phyloP scores from a whole-genome alignment of 768 basidiomycete species.

The Sporobolomyces roseus region DNA sequence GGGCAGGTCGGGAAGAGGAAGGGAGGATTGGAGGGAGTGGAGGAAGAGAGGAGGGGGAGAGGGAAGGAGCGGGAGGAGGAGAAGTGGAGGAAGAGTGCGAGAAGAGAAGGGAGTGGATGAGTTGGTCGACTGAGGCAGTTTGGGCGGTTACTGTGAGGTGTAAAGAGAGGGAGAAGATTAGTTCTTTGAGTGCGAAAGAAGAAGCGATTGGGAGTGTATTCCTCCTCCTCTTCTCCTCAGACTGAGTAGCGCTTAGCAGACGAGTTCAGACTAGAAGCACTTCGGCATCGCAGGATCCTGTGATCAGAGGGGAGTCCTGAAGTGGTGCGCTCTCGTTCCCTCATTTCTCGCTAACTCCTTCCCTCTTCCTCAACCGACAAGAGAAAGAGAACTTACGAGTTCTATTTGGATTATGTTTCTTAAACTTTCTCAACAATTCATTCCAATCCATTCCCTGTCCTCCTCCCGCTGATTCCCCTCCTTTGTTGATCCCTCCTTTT shows the following conservation, averaged over 20 bases:
- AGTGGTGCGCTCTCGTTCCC: too few relatives aligned
- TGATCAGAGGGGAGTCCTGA: too few relatives aligned
- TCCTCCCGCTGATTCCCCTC: too few relatives aligned
- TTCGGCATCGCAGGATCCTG: too few relatives aligned
- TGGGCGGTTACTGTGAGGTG: constrained; percentile 19
- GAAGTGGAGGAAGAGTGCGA: background rate
- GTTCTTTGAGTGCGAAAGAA: background rate
- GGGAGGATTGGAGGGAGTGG: background rate
- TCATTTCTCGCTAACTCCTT: too few relatives aligned
- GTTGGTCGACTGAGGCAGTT: constrained; percentile 15
- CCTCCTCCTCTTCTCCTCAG: too few relatives aligned
- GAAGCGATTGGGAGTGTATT: too few relatives aligned
- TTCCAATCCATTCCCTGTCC: constrained; percentile 24
- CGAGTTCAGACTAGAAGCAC: too few relatives aligned
- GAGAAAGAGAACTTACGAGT: constrained; percentile 6
- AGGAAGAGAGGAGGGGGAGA: background rate
- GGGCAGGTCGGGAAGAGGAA: background rate
- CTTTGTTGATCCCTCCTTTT: constrained; percentile 2
- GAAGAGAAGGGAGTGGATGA: constrained; percentile 9
- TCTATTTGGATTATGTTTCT: constrained; percentile 25
- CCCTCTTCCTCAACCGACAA: background rate
- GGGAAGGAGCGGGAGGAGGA: background rate
- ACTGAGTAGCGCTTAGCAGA: too few relatives aligned
- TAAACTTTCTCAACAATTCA: constrained; percentile 35
- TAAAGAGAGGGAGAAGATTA: background rate